These are phyloP conservation scores for Gentiana straminea DNA, from an alignment of 257 asterid species.

Conservation along the genomic window DNA sequence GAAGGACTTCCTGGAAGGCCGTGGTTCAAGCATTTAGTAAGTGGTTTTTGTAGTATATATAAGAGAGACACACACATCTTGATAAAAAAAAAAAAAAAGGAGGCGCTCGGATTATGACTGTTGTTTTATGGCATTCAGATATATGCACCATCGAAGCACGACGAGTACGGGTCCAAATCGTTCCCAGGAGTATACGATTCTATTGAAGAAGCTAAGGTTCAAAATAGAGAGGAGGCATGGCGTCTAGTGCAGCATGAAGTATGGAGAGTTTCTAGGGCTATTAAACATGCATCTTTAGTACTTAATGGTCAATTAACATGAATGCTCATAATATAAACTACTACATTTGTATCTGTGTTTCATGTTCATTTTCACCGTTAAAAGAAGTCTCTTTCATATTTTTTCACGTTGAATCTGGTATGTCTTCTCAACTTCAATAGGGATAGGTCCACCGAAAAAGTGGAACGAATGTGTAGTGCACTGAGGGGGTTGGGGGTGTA, in stretches of 20 bases:
- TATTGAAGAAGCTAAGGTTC: conserved; percentile 39
- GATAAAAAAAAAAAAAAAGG: too few relatives aligned
- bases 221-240: conserved; percentile 41
- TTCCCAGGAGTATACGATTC: conserved; percentile 74
- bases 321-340: conserved; percentile 4
- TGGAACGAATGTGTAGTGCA: too few relatives aligned
- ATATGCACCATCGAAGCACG: conserved; percentile 64
- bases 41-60: conserved; percentile 7
- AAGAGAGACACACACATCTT: neutral
- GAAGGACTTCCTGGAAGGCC: conserved; percentile 63
- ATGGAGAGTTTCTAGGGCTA: conserved; percentile 80
- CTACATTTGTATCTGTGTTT: too few relatives aligned
- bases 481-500: too few relatives aligned
- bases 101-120: neutral
- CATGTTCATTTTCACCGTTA: neutral
- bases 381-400: neutral
- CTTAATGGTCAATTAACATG: conserved; percentile 49
- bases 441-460: too few relatives aligned
- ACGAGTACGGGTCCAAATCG: conserved; percentile 57
- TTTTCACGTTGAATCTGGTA: neutral
- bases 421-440: too few relatives aligned
- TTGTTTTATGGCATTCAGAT: conserved; percentile 31
- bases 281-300: conserved; percentile 67
- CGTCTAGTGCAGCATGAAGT: conserved; percentile 61
- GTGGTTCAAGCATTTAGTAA: conserved; percentile 84